Percentiles rank a stretch among this genome's conserved stretches.
Conservation (phyloP, 1,284 basidiomycete species). For the Athelia psychrophila region DNA sequence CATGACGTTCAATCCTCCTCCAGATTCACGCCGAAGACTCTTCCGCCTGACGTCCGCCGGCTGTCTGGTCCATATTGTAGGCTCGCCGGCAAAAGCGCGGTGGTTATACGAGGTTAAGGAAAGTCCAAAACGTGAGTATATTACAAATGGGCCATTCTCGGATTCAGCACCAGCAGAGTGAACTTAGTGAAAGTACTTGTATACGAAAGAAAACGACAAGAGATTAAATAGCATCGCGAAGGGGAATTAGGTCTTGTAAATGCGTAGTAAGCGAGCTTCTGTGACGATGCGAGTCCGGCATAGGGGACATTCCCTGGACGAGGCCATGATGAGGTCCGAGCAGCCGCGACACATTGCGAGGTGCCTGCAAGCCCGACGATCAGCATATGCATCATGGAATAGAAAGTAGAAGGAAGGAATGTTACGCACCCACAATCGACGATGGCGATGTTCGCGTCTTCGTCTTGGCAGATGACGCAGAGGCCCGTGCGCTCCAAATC, state of each 20-base stretch:
- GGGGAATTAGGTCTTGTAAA: constrained; percentile 74
- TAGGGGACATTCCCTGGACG: constrained; percentile 80
- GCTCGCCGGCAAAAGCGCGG: no score
- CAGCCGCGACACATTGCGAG: constrained; percentile 81
- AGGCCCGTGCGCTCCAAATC: constrained; percentile 67
- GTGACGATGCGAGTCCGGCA: constrained; percentile 86
- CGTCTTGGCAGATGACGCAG: constrained; percentile 88
- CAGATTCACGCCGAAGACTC: no score
- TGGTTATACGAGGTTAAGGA: no score
- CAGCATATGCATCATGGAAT: neutral
- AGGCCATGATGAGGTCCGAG: constrained; percentile 79
- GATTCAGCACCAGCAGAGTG: no score
- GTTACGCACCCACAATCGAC: constrained; percentile 85
- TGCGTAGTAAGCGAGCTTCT: constrained; percentile 74
- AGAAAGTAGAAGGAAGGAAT: constrained; percentile 1
- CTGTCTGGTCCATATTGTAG: no score
- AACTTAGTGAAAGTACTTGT: no score
- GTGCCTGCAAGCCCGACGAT: constrained; percentile 48
- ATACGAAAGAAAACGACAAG: no score
- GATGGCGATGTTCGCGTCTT: constrained; percentile 87
- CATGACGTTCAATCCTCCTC: no score
- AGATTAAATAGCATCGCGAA: no score
- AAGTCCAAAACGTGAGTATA: no score
- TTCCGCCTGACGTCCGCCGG: no score
- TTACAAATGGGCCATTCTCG: no score